phyloP scores from a whole-genome alignment of 2,329 filamentous ascomycete species.

The Sporothrix mexicana region DNA sequence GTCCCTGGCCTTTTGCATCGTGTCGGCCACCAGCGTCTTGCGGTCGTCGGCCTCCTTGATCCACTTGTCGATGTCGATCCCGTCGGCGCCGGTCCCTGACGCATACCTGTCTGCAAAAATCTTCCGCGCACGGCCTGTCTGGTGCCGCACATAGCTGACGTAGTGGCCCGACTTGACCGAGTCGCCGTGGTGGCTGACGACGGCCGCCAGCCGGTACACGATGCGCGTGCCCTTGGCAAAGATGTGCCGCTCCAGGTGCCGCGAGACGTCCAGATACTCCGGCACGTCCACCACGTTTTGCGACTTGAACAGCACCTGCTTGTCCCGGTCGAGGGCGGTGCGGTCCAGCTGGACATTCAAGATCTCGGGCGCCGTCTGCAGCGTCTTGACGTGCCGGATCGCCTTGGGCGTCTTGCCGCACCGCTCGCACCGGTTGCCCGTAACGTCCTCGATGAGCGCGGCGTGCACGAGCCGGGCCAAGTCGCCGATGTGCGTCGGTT shows the following conservation, averaged over 20 bases:
- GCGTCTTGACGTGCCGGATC: not conserved
- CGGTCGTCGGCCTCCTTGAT: not conserved
- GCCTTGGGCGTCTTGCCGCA: not conserved
- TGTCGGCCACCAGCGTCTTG: not conserved
- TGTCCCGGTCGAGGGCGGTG: not conserved
- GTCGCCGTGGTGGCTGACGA: conserved; percentile 34
- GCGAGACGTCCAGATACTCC: conserved; percentile 36
- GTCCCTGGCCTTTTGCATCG: too few relatives aligned
- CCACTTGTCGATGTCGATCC: too few relatives aligned
- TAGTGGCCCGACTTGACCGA: conserved; percentile 32
- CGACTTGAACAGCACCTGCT: not conserved
- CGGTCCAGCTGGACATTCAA: conserved; percentile 33
- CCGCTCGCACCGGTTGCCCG: conserved; percentile 4
- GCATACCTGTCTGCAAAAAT: too few relatives aligned
- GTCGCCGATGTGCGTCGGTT: not conserved
- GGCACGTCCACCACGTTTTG: conserved; percentile 27
- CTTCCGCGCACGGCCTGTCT: conserved; percentile 7
- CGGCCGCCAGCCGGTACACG: conserved; percentile 35
- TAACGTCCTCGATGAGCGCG: not conserved
- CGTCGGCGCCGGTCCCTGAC: too few relatives aligned
- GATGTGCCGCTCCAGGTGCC: conserved; percentile 35
- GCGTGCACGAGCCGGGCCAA: not conserved
- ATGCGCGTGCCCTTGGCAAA: conserved; percentile 30
- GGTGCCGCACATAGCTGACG: conserved; percentile 32
- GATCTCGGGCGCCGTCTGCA: conserved; percentile 36